Percentiles rank a stretch among this genome's conserved stretches.
Conservation (phyloP, 352 stramenopile species). For the Globisporangium polare region DNA sequence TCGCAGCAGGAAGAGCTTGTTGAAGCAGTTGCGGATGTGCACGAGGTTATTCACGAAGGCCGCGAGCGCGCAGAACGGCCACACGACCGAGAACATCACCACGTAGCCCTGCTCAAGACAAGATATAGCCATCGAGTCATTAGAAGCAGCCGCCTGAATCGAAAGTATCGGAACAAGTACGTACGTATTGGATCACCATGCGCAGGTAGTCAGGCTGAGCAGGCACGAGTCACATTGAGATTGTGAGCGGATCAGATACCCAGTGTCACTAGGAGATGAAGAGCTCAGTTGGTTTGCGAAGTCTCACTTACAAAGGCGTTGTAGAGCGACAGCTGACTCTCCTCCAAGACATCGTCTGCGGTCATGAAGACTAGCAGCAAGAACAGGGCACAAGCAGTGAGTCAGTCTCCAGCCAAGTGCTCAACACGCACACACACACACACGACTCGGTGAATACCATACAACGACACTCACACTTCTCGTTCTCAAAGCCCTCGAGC, state of each 20-base stretch:
- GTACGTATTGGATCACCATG: conserved; percentile 88
- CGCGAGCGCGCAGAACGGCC: conserved; percentile 78
- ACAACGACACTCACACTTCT: conserved; percentile 42
- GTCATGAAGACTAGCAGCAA: conserved; percentile 67
- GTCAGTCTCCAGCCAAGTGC: not conserved
- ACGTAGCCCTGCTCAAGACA: conserved; percentile 62
- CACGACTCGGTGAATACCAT: no score
- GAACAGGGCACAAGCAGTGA: not conserved
- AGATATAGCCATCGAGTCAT: not conserved
- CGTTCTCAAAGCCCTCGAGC: conserved; percentile 79
- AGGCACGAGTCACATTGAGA: not conserved
- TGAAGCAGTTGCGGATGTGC: conserved; percentile 83
- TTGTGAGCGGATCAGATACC: not conserved
- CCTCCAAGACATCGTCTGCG: conserved; percentile 76
- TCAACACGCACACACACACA: not conserved
- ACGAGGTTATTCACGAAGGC: conserved; percentile 78
- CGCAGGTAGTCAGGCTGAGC: conserved; percentile 73
- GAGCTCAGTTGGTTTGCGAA: not conserved
- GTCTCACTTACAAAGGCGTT: conserved; percentile 64
- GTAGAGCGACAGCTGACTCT: conserved; percentile 77
- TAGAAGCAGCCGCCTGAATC: not conserved
- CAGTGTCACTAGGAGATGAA: not conserved
- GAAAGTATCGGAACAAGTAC: conserved; percentile 1
- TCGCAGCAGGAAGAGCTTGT: conserved; percentile 72
- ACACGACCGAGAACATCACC: conserved; percentile 88